A percentile compares a stretch with the other conserved stretches of the same genome.
These are phyloP conservation scores for Podosphaera xanthii DNA, from an alignment of 2,329 filamentous ascomycete genomes.

Conservation along the genomic window DNA sequence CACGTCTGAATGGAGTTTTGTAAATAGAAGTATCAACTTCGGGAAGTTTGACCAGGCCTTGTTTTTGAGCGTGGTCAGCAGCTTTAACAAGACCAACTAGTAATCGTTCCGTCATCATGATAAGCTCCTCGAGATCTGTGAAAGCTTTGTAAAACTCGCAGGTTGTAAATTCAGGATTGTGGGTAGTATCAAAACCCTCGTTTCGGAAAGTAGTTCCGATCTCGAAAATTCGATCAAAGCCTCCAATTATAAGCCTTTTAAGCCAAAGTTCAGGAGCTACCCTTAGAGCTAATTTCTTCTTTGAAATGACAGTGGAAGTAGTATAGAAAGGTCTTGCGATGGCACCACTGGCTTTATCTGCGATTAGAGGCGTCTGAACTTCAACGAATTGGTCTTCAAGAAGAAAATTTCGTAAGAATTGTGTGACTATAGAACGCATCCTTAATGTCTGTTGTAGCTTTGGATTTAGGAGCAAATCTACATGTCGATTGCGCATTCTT, in stretches of 20 bases:
- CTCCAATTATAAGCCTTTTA: constrained; percentile 75
- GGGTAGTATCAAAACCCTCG: constrained; percentile 72
- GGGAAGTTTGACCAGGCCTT: constrained; percentile 24
- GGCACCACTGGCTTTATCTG: constrained; percentile 65
- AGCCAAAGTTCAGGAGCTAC: constrained; percentile 92
- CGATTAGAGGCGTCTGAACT: constrained; percentile 76
- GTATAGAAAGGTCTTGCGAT: constrained; percentile 73
- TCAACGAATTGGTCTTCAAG: constrained; percentile 53
- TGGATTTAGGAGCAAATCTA: constrained; percentile 63
- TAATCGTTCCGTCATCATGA: constrained; percentile 51
- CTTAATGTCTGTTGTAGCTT: constrained; percentile 44
- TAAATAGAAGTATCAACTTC: constrained; percentile 26
- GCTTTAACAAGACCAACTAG: constrained; percentile 34
- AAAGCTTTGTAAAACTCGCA: constrained; percentile 94
- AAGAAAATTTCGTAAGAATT: constrained; percentile 52
- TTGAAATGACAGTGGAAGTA: constrained; percentile 48
- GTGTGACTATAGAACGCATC: constrained; percentile 51
- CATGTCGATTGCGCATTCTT: constrained; percentile 54
- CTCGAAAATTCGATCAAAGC: constrained; percentile 75
- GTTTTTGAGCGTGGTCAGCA: constrained; percentile 23
- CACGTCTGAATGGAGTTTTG: constrained; percentile 33
- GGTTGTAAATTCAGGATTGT: constrained; percentile 93
- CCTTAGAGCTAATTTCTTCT: constrained; percentile 50
- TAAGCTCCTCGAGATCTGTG: constrained; percentile 51
- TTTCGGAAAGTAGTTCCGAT: constrained; percentile 86